A percentile compares a stretch with the other conserved stretches of the same genome.
Conservation (phyloP, 169 alveolate genomes). For the Plasmodium ovale region DNA sequence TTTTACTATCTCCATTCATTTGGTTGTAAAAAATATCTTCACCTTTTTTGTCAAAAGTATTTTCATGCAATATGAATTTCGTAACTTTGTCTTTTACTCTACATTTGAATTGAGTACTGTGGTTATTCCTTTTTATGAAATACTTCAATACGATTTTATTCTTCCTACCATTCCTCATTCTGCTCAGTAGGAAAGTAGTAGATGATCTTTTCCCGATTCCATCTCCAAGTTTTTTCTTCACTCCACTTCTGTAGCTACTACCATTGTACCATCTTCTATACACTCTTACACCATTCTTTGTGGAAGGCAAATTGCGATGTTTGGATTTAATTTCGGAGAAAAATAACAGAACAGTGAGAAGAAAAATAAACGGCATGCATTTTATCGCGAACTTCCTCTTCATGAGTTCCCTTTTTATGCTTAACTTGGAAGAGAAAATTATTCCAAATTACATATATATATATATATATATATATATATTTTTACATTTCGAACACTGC, state of each 20-base stretch:
- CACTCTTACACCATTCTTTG: neutral
- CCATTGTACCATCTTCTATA: too few relatives aligned
- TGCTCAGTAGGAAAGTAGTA: neutral
- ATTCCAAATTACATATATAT: too few relatives aligned
- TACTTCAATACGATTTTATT: neutral
- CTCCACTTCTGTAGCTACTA: neutral
- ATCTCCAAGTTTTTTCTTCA: neutral
- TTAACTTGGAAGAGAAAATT: too few relatives aligned
- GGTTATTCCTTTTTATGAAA: neutral
- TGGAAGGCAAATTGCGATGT: neutral
- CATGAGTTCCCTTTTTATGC: neutral
- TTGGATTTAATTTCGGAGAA: neutral
- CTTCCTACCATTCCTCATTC: neutral
- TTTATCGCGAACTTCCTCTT: neutral
- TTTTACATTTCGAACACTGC: too few relatives aligned
- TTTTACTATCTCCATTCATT: neutral
- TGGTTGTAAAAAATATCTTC: neutral
- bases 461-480: too few relatives aligned
- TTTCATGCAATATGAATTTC: neutral
- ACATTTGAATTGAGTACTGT: neutral
- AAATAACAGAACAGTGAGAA: neutral
- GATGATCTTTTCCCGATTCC: neutral
- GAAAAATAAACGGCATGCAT: neutral
- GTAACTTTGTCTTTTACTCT: neutral
- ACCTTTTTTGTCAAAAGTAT: neutral